Conservation (phyloP, 108 stramenopile genomes). For the Conticribra guillardii region DNA sequence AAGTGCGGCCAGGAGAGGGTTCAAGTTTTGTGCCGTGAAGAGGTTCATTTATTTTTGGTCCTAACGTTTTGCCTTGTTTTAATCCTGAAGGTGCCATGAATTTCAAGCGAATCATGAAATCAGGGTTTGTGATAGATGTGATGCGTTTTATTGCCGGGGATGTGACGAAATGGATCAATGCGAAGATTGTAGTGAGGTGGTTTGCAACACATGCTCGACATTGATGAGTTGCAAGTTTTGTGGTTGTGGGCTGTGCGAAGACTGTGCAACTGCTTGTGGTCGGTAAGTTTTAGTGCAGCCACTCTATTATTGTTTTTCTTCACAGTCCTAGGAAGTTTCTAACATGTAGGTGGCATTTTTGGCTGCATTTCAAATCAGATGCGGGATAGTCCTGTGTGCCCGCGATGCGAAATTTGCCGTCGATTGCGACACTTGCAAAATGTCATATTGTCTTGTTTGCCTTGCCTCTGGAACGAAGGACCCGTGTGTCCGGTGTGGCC, state of each 20-base stretch:
- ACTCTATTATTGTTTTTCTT: neutral
- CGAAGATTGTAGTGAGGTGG: conserved; percentile 93
- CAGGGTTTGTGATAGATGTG: conserved; percentile 92
- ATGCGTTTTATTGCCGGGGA: conserved; percentile 86
- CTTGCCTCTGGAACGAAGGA: conserved; percentile 89
- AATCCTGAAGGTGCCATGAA: conserved; percentile 93
- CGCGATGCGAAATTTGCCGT: conserved; percentile 94
- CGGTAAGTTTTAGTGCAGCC: conserved; percentile 55
- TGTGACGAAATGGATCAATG: conserved; percentile 96
- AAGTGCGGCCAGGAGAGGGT: neutral
- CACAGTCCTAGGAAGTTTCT: neutral
- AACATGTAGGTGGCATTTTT: neutral
- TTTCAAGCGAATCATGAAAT: conserved; percentile 94
- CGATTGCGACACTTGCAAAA: conserved; percentile 91
- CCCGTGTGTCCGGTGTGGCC: conserved; percentile 89
- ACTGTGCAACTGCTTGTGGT: conserved; percentile 93
- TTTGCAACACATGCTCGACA: conserved; percentile 86
- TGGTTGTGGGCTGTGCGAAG: conserved; percentile 91
- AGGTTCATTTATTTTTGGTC: neutral
- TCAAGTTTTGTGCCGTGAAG: neutral
- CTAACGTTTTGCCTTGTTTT: conserved; percentile 6
- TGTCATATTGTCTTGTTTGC: conserved; percentile 91
- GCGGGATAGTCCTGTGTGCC: conserved; percentile 91
- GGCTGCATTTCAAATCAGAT: conserved; percentile 43
- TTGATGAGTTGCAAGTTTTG: conserved; percentile 93